Conservation (phyloP, 202 grass and related monocot species). For the Dendrocalamus latiflorus region DNA sequence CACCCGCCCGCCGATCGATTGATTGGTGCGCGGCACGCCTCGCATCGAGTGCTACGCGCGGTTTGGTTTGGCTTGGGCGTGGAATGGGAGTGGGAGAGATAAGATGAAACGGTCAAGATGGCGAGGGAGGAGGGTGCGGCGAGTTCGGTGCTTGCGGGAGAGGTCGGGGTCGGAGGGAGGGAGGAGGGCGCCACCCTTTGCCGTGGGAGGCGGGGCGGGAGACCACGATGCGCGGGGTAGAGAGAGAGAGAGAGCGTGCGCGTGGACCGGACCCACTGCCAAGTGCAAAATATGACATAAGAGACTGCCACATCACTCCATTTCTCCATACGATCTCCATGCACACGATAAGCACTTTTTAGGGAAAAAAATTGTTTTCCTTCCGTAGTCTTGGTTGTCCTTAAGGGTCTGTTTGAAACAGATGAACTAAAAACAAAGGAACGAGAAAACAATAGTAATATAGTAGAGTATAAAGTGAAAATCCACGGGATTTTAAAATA, state of each 20-base stretch:
- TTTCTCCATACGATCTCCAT: no score
- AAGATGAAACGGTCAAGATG: conserved; percentile 40
- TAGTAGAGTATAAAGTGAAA: no score
- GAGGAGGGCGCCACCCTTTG: conserved; percentile 15
- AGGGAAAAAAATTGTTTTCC: no score
- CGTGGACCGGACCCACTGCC: background rate
- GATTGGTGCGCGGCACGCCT: background rate
- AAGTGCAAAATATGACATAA: no score
- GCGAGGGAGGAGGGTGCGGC: conserved; percentile 35
- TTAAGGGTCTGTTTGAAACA: no score
- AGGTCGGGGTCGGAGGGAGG: conserved; percentile 12
- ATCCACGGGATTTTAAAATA: no score
- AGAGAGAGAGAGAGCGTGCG: no score
- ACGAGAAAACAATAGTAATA: no score
- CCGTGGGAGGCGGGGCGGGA: conserved; percentile 28
- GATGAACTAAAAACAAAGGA: no score
- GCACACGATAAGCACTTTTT: no score
- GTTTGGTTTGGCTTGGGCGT: background rate
- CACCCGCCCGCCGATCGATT: background rate
- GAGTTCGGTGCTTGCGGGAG: conserved; percentile 30
- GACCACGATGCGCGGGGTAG: background rate
- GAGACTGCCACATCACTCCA: no score
- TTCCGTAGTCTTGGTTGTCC: no score
- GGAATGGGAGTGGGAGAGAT: conserved; percentile 22
- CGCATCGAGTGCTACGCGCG: background rate